A percentile compares a stretch with the other conserved stretches of the same genome.
phyloP scores from a whole-genome alignment of 352 stramenopile genomes.

The Globisporangium orthogonon region DNA sequence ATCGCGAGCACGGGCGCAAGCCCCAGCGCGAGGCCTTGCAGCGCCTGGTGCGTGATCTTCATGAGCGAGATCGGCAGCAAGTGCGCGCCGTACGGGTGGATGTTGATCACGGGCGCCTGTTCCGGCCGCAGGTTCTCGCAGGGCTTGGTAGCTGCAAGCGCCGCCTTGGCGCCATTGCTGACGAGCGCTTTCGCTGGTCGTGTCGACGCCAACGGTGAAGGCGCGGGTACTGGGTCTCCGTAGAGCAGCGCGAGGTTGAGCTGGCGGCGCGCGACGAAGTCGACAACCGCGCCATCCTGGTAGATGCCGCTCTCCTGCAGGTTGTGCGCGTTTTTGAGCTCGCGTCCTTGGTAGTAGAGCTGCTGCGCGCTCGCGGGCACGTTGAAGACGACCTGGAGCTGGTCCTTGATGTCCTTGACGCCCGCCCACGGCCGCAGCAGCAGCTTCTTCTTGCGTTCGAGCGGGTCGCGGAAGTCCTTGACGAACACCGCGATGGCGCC shows the following conservation, averaged over 20 bases:
- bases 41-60: constrained; percentile 82
- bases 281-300: constrained; percentile 69
- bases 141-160: not conserved
- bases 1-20: constrained; percentile 90
- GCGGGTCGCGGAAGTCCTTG: constrained; percentile 76
- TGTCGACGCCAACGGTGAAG: constrained; percentile 1
- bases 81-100: constrained; percentile 74
- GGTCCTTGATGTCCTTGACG: constrained; percentile 84
- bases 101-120: constrained; percentile 59
- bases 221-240: constrained; percentile 6
- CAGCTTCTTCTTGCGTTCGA: constrained; percentile 81
- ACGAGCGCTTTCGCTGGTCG: constrained; percentile 2
- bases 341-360: constrained; percentile 74
- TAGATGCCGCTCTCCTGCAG: constrained; percentile 81
- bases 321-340: constrained; percentile 82
- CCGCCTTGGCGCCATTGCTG: constrained; percentile 11
- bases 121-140: constrained; percentile 36
- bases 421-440: constrained; percentile 68
- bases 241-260: constrained; percentile 53
- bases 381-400: constrained; percentile 80
- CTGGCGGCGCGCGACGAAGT: constrained; percentile 64
- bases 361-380: constrained; percentile 74
- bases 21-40: constrained; percentile 88
- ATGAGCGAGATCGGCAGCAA: constrained; percentile 70
- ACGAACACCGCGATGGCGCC: constrained; percentile 62